phyloP scores from a whole-genome alignment of 345 rosid genomes.

The Cardiospermum halicacabum region DNA sequence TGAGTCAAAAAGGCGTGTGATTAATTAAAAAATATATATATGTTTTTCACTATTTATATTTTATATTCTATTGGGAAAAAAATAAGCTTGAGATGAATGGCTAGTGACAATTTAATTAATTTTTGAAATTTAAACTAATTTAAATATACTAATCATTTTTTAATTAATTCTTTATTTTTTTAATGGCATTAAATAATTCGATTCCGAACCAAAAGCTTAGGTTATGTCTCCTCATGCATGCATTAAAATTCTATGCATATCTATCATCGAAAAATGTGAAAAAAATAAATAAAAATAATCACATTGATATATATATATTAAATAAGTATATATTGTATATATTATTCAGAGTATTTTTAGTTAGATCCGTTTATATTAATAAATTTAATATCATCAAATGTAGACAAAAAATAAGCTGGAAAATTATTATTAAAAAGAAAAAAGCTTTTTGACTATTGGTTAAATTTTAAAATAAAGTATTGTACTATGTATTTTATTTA shows the following conservation, averaged over 20 bases:
- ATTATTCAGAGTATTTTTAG: slow-evolving; percentile 14
- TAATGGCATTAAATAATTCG: too few species aligned
- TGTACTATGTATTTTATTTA: neutral
- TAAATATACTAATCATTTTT: too few species aligned
- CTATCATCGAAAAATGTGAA: slow-evolving; percentile 15
- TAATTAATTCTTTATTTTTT: too few species aligned
- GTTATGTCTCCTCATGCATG: neutral
- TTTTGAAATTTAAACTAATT: too few species aligned
- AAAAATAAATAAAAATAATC: neutral
- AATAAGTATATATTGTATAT: too few species aligned
- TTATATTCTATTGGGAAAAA: too few species aligned
- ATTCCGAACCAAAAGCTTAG: slow-evolving; percentile 8
- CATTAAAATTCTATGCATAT: slow-evolving; percentile 6
- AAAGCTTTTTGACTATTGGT: slow-evolving; percentile 20
- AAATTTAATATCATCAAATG: slow-evolving; percentile 18
- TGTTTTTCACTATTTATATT: too few species aligned
- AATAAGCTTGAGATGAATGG: too few species aligned
- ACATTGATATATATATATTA: neutral
- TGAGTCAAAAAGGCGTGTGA: too few species aligned
- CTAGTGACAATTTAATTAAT: too few species aligned
- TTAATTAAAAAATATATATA: too few species aligned
- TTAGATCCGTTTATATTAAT: slow-evolving; percentile 17
- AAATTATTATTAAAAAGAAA: slow-evolving; percentile 13
- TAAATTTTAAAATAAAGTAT: neutral
- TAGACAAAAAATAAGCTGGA: slow-evolving; percentile 22